Conservation (phyloP, 2,329 filamentous ascomycete genomes). For the Helotiales sp. region DNA sequence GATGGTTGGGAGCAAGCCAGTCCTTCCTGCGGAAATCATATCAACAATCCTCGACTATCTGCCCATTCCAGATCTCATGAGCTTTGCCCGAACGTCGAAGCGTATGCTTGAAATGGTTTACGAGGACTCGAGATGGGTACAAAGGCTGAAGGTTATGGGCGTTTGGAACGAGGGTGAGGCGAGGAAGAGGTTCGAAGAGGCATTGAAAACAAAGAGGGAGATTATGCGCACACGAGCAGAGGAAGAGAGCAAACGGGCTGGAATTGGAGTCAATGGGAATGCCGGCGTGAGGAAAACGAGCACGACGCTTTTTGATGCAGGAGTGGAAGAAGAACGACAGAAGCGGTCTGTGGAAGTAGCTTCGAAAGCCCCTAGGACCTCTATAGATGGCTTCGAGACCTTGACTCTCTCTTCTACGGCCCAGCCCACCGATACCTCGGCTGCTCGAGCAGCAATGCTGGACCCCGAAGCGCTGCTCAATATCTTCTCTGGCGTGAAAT, state of each 20-base stretch:
- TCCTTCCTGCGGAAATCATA: slow-evolving; percentile 88
- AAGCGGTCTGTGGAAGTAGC: slow-evolving; percentile 44
- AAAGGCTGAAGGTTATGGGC: slow-evolving; percentile 82
- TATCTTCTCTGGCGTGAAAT: slow-evolving; percentile 73
- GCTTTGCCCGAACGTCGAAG: slow-evolving; percentile 81
- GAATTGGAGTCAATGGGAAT: slow-evolving; percentile 39
- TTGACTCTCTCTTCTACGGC: slow-evolving; percentile 58
- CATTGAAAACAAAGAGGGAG: slow-evolving; percentile 65
- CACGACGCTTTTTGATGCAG: slow-evolving; percentile 76
- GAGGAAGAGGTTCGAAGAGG: slow-evolving; percentile 77
- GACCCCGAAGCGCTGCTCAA: slow-evolving; percentile 70
- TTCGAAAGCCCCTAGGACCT: slow-evolving; percentile 38
- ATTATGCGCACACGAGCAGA: slow-evolving; percentile 51
- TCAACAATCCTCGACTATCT: slow-evolving; percentile 88
- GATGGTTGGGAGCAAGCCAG: slow-evolving; percentile 78
- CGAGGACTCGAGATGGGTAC: slow-evolving; percentile 94
- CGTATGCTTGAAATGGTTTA: slow-evolving; percentile 98
- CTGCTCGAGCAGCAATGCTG: slow-evolving; percentile 48
- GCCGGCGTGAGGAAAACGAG: slow-evolving; percentile 46
- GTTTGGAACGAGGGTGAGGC: slow-evolving; percentile 93
- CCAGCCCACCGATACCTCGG: slow-evolving; percentile 44
- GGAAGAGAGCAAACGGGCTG: slow-evolving; percentile 43
- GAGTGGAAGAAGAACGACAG: slow-evolving; percentile 66
- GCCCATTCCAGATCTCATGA: slow-evolving; percentile 81
- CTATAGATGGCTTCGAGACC: slow-evolving; percentile 79